Evolutionary conservation across 169 alveolate species (phyloP).

Genomic region (Plasmodium coatneyi): DNA sequence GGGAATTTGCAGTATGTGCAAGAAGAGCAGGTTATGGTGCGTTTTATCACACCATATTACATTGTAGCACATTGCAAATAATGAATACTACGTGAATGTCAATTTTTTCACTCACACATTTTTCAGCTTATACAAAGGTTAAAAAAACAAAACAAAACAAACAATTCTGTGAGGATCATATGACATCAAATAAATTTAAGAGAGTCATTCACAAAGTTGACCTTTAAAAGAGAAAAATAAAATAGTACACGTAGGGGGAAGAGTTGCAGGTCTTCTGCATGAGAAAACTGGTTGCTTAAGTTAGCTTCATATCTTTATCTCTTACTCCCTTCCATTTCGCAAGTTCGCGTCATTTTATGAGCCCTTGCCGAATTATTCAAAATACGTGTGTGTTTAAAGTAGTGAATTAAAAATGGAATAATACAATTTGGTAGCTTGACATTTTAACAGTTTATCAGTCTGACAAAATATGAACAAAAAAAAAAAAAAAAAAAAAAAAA

Average conservation of each 20-base stretch:
- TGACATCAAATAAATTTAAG: background rate
- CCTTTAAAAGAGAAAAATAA: background rate
- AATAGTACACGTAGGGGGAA: background rate
- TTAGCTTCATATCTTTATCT: background rate
- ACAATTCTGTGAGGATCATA: background rate
- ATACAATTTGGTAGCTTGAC: background rate
- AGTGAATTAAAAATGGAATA: background rate
- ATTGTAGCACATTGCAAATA: background rate
- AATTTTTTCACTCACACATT: background rate
- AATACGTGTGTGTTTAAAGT: background rate
- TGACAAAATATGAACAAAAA: background rate
- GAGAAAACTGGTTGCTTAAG: background rate
- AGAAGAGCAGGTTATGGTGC: background rate
- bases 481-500: background rate
- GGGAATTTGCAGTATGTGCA: background rate
- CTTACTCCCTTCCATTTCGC: background rate
- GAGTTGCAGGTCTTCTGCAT: background rate
- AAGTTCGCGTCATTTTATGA: background rate
- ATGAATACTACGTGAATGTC: background rate
- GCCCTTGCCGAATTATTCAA: background rate
- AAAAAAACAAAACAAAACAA: background rate
- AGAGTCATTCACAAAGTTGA: background rate
- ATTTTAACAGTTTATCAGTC: background rate
- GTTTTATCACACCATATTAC: background rate
- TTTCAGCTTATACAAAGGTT: background rate